Evolutionary conservation across 192 early-diverging fungal genomes (phyloP).

Genomic region (Coemansia sp.): DNA sequence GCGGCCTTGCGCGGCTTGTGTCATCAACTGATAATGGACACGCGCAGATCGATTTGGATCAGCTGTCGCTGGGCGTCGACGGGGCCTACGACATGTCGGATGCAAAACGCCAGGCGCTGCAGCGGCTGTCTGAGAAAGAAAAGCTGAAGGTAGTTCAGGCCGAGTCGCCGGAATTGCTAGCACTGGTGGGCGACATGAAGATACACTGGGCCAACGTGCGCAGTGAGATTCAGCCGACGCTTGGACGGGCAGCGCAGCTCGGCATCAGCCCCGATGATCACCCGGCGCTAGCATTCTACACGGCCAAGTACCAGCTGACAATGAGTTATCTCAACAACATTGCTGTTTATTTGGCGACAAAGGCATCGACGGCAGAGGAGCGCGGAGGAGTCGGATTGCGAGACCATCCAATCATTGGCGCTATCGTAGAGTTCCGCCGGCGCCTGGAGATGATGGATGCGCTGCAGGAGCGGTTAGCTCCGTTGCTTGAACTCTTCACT

Average conservation of each 20-base stretch:
- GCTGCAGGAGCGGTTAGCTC: conserved; percentile 59
- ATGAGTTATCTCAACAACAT: conserved; percentile 86
- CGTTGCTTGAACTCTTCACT: conserved; percentile 56
- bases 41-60: conserved; percentile 29
- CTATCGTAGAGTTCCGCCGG: conserved; percentile 70
- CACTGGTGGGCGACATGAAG: conserved; percentile 60
- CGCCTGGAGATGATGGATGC: conserved; percentile 70
- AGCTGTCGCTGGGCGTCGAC: conserved; percentile 17
- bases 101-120: conserved; percentile 39
- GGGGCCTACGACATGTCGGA: conserved; percentile 32
- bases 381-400: conserved; percentile 57
- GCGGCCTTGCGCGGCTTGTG: conserved; percentile 25
- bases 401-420: conserved; percentile 82
- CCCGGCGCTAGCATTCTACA: conserved; percentile 52
- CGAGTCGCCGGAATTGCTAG: conserved; percentile 71
- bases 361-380: conserved; percentile 58
- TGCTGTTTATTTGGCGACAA: conserved; percentile 78
- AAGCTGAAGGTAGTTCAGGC: conserved; percentile 67
- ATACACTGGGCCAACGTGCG: conserved; percentile 34
- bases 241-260: conserved; percentile 27
- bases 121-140: conserved; percentile 60
- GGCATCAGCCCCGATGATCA: conserved; percentile 34
- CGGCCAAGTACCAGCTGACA: conserved; percentile 55
- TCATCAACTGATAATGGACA: conserved; percentile 24
- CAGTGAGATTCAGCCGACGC: conserved; percentile 26